These are phyloP conservation scores for Pontederia crassipes DNA, from an alignment of 176 grass and related monocot species.

Conservation along the genomic window DNA sequence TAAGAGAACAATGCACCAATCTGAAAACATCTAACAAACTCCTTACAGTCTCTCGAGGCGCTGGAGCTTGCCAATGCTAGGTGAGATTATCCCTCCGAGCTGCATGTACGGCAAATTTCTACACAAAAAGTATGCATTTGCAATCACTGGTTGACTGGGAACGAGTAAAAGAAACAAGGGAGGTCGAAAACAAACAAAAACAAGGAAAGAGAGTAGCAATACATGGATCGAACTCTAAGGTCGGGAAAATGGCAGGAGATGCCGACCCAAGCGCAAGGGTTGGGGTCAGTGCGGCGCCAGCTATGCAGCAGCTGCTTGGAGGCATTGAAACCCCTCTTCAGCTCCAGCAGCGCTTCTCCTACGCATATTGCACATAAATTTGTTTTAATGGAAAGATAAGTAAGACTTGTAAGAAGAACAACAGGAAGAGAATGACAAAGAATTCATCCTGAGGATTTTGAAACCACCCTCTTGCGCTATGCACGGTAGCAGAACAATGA, in stretches of 20 bases:
- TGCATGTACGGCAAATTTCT: slow-evolving; percentile 97
- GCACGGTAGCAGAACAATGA: no score
- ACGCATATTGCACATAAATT: no score
- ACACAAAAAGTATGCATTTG: neutral
- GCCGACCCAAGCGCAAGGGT: slow-evolving; percentile 82
- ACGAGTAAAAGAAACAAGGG: neutral
- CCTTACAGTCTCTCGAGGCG: slow-evolving; percentile 78
- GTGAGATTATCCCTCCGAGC: slow-evolving; percentile 75
- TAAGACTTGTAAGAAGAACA: neutral
- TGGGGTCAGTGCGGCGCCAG: slow-evolving; percentile 48
- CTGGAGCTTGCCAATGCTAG: slow-evolving; percentile 66
- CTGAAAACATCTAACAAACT: neutral
- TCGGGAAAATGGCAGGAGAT: slow-evolving; percentile 92
- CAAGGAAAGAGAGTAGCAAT: slow-evolving; percentile 35
- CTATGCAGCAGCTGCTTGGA: slow-evolving; percentile 40
- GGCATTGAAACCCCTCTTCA: slow-evolving; percentile 78
- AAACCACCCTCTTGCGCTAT: no score
- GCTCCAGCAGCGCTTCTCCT: slow-evolving; percentile 71
- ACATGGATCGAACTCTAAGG: slow-evolving; percentile 98
- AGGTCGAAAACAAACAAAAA: neutral
- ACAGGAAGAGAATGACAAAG: neutral
- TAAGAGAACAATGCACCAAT: neutral
- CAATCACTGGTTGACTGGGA: neutral
- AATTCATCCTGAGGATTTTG: no score
- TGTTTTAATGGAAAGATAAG: neutral